Percentiles rank a stretch among this genome's conserved stretches.
Evolutionary conservation across 225 moss, liverwort and hornwort genomes (phyloP).

Genomic region (Thuidium tamariscinum): DNA sequence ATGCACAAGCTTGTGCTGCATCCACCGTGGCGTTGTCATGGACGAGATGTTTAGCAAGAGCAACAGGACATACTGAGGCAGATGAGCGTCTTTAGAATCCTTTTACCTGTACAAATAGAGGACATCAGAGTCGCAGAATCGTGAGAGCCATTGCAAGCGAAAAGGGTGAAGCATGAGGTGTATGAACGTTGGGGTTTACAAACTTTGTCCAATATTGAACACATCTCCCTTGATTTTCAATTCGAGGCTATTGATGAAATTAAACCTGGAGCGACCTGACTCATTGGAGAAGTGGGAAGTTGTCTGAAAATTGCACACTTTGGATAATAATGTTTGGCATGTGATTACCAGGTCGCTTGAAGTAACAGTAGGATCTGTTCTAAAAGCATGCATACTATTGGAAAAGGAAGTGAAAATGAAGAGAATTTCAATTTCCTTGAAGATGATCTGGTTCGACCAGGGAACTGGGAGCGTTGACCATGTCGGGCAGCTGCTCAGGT

Average conservation of each 20-base stretch:
- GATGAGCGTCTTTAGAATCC: not conserved
- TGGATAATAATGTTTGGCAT: too few relatives aligned
- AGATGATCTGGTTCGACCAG: too few relatives aligned
- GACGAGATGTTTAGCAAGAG: slow-evolving; percentile 4
- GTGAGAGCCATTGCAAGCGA: not conserved
- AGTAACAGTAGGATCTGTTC: too few relatives aligned
- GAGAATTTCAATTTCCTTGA: too few relatives aligned
- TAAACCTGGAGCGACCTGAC: too few relatives aligned
- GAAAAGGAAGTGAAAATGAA: too few relatives aligned
- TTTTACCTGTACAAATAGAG: not conserved
- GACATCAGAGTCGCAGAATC: not conserved
- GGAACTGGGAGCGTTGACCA: too few relatives aligned
- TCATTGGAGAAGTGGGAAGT: too few relatives aligned
- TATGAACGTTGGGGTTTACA: not conserved
- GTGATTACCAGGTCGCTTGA: too few relatives aligned
- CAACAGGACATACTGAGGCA: not conserved
- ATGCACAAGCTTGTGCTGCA: not conserved
- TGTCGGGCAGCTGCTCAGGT: too few relatives aligned
- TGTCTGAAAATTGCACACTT: too few relatives aligned
- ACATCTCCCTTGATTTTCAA: not conserved
- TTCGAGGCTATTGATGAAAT: not conserved
- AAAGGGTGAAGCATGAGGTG: not conserved
- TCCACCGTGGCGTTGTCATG: slow-evolving; percentile 4
- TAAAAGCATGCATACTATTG: too few relatives aligned
- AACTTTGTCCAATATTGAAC: not conserved